Evolutionary conservation across 768 basidiomycete species (phyloP), one percentile per base, ranked within the genome.

Genomic region (Suillus subluteus): DNA sequence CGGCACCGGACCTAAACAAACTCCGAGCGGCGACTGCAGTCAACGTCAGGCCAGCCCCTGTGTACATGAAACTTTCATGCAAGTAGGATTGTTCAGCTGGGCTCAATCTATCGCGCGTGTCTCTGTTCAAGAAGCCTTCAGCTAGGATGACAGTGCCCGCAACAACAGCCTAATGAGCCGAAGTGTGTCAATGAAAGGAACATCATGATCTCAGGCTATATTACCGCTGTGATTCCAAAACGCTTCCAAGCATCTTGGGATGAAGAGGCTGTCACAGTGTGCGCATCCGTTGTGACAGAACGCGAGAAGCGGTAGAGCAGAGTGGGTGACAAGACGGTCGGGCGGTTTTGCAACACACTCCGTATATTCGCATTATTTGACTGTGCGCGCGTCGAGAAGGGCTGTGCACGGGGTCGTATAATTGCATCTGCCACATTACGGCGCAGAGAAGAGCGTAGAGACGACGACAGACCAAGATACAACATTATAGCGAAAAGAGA

Each of bases 21-120:
- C 87, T 79, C n/a, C 91, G 87, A 3, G 95, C 95, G n/a, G 87
- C 88, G 16, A 90, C 74, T 0, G 94, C 94, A 1, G 92, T 94
- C 43, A 95, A 76, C 3, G 82, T 82, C 32, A 96, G 86, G 1
- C 94, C 95, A 58, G 84, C 91, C 13, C 91, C 94, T 7, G 94
- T 93, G 71, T 94, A 96, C 73, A 86, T 88, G 83, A 94, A 95
- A 65, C 85, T 89, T 46, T 89, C 87, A 71, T 95, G 86, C 5
- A 95, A 81, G 72, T 91, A 87, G 13, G 85, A 85, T 65, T 83
- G 87, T 76, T 95, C 93, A 0, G 82, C 81, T 0, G 75, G 64
- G 46, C 87, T 85, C 35, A 94, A 81, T 5, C 85, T 79, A 54
- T 91, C 92, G 48, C 91, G 83, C 0, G 91, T 94, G 68, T 94